phyloP scores from a whole-genome alignment of 2,329 filamentous ascomycete species.

The Lasiodiplodia gonubiensis region DNA sequence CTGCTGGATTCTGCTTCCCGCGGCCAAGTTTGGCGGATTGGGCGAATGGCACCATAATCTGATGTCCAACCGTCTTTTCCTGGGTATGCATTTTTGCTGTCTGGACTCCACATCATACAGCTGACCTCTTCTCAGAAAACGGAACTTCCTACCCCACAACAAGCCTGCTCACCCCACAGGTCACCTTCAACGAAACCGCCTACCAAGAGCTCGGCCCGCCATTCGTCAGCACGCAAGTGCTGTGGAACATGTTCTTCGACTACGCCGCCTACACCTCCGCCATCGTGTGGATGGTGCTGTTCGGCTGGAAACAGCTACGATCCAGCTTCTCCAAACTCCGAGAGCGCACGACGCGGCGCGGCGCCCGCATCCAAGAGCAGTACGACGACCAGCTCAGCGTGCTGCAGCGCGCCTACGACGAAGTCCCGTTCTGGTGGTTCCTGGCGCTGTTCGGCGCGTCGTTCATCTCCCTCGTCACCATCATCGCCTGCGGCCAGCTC shows the following conservation, averaged over 20 bases:
- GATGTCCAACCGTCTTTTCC: conserved; percentile 58
- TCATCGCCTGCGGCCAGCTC: conserved; percentile 58
- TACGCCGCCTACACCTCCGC: conserved; percentile 65
- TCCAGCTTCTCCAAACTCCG: conserved; percentile 54
- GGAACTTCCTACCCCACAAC: conserved; percentile 55
- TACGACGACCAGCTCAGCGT: conserved; percentile 66
- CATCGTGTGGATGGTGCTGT: conserved; percentile 64
- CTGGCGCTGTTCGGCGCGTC: conserved; percentile 56
- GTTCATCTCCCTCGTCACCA: conserved; percentile 58
- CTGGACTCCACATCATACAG: too few species aligned
- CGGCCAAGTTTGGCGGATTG: conserved; percentile 63
- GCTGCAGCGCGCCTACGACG: conserved; percentile 62
- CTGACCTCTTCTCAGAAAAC: conserved; percentile 55
- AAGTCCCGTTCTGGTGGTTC: conserved; percentile 67
- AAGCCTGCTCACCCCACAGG: conserved; percentile 50
- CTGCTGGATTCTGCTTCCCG: conserved; percentile 64
- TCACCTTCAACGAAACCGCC: conserved; percentile 57
- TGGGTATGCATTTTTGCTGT: neutral
- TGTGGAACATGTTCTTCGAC: conserved; percentile 66
- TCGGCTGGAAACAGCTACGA: conserved; percentile 58
- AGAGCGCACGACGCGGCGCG: conserved; percentile 28
- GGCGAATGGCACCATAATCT: conserved; percentile 51
- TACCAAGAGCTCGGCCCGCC: conserved; percentile 58
- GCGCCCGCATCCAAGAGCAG: conserved; percentile 46
- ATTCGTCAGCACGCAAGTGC: conserved; percentile 63